Percentiles rank a stretch among this genome's conserved stretches.
phyloP scores from a whole-genome alignment of 2,329 filamentous ascomycete genomes.

The Beauveria sp. region DNA sequence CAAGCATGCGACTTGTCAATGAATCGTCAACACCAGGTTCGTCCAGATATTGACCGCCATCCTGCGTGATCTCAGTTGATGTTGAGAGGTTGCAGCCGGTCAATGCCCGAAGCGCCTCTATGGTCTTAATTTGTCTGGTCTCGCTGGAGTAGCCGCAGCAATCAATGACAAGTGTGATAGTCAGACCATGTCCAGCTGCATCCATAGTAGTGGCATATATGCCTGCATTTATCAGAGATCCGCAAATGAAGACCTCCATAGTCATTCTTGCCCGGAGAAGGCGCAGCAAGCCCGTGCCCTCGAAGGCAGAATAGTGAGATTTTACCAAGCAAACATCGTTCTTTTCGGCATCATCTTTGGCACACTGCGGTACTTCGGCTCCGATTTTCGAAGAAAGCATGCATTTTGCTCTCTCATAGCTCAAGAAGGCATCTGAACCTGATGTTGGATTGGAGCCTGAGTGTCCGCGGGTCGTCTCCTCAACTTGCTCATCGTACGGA shows the following conservation, averaged over 20 bases:
- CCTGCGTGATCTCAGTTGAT: slow-evolving; percentile 47
- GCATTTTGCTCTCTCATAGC: slow-evolving; percentile 14
- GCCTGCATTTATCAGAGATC: slow-evolving; percentile 77
- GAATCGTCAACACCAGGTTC: not conserved
- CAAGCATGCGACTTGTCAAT: slow-evolving; percentile 3
- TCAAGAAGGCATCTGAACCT: slow-evolving; percentile 40
- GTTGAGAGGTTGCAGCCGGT: slow-evolving; percentile 63
- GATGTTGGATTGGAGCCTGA: not conserved
- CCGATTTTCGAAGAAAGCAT: slow-evolving; percentile 22
- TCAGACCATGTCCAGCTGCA: slow-evolving; percentile 77
- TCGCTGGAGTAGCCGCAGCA: slow-evolving; percentile 75
- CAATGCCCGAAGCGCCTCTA: slow-evolving; percentile 63
- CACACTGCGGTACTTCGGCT: slow-evolving; percentile 33
- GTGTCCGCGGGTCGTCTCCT: not conserved
- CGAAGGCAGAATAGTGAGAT: slow-evolving; percentile 82
- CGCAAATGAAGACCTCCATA: slow-evolving; percentile 84
- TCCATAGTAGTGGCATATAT: slow-evolving; percentile 89
- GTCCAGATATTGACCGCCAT: not conserved
- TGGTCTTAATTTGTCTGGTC: slow-evolving; percentile 59
- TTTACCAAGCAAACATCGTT: slow-evolving; percentile 54
- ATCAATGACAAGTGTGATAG: slow-evolving; percentile 81
- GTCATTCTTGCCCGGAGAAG: slow-evolving; percentile 78
- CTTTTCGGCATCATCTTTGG: slow-evolving; percentile 30
- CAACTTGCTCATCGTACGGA: not conserved
- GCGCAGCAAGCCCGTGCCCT: slow-evolving; percentile 63